Evolutionary conservation across 2,329 filamentous ascomycete genomes (phyloP), one percentile per base, ranked within the genome.

Genomic region (Curvularia eragrostidis): DNA sequence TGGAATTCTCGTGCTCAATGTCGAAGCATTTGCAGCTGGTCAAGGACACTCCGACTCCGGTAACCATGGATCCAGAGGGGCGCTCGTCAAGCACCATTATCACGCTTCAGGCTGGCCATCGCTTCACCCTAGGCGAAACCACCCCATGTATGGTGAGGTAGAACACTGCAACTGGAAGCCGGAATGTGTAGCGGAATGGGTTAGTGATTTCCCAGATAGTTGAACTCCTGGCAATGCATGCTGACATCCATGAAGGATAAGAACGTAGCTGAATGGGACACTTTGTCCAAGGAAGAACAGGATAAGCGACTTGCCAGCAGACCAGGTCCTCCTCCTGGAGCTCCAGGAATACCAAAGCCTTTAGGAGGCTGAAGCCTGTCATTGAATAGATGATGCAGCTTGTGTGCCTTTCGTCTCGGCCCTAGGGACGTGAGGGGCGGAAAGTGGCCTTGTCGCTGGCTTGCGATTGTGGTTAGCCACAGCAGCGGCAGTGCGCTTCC

Each of bases 21-120:
- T 91, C 4, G 88, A 91, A 74, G 88, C 88, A 0, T 91, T 91
- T 64, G 89, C 88, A 13, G 89, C 88, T 0, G 88, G 88, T 12
- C 88, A 91, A 72, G 89, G 89, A 12, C 89, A 91, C 73, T 91
- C 88, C 0, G 85, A 91, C 69, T 89, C 87, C 0, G 88, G 88
- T 13, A 90, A 88, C 67, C 89, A 91, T 73, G 83, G 88, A 50
- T 82, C 87, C 1, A 81, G 87, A 49, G 82, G 83, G 19, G 89
- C 89, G 1, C 79, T 91, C 1, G 88, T 91, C 23, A 89, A 87
- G 73, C 89, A 91, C 70, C 88, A 91, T 73, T 91, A 90, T 68
- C 89, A 91, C 72, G 89, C 89, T 0, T 91, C 88, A 1, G 84
- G 86, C 58, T 91, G 89, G 89, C 89, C 88, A 2, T 84, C 83